These are phyloP conservation scores for Colletotrichum neosansevieriae DNA, from an alignment of 2,329 filamentous ascomycete species.

Conservation along the genomic window DNA sequence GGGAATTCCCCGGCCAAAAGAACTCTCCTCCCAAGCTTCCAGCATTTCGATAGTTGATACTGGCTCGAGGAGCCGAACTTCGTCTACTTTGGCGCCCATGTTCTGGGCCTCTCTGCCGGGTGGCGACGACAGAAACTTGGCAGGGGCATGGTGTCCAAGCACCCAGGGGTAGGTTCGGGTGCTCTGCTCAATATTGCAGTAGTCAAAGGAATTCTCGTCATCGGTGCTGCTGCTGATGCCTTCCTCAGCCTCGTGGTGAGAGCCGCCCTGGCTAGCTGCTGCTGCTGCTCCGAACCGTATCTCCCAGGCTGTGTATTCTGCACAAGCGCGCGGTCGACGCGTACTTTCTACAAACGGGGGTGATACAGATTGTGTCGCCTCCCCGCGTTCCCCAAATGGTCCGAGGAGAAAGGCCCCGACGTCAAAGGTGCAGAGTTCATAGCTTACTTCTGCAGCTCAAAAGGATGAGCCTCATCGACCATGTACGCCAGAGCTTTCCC, in stretches of 20 bases:
- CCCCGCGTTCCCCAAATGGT: conserved; percentile 6
- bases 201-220: not conserved
- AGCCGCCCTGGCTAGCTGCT: not conserved
- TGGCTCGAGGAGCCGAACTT: conserved; percentile 28
- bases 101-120: conserved; percentile 6
- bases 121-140: conserved; percentile 13
- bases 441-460: not conserved
- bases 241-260: not conserved
- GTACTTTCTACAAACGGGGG: too few relatives aligned
- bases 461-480: conserved; percentile 17
- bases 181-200: conserved; percentile 1
- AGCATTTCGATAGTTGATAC: not conserved
- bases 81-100: conserved; percentile 11
- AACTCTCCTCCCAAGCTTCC: conserved; percentile 1
- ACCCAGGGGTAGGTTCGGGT: conserved; percentile 1
- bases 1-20: not conserved
- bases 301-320: not conserved
- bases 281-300: not conserved
- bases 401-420: conserved; percentile 10
- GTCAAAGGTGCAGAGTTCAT: conserved; percentile 16
- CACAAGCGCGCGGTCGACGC: conserved; percentile 1
- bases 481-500: conserved; percentile 6
- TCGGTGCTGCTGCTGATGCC: not conserved
- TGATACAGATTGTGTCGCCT: not conserved
- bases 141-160: conserved; percentile 23